Base-by-base conservation (phyloP, 768 basidiomycete genomes). In the Serendipita sp. region DNA sequence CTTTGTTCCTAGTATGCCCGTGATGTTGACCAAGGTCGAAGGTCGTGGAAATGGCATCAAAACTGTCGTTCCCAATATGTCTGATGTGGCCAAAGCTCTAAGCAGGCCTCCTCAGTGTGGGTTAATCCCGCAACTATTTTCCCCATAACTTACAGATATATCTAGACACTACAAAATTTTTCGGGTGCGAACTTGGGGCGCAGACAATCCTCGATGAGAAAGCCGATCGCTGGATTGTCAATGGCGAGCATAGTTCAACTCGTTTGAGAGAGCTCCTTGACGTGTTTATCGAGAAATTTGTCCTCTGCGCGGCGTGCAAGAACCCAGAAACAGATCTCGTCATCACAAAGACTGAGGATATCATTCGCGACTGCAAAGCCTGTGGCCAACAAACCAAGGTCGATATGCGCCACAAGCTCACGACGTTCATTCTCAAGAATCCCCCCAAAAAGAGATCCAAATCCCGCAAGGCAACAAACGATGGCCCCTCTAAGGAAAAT, bases 31-130 rank as follows among this genome's bases (percentile, higher is more conserved):
- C 67, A 98, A 98, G 79, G 93, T 98, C 40, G 96, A 99, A 77
- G 96, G 96, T 70, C 94, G 93, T 75, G 96, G 96, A 66, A 99
- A 99, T 74, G 96, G 96, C 70, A 98, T 99, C 77, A 99, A 99
- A 79, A 99, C 96, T 52, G 94, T 99, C 72, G 77, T 97, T 63
- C 94, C 94, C 18, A 99, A 99, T 77, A 97, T 99, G 92, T 83
- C 91, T 66, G 96, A 98, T 74, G 87, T 99, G 68, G 91, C 95
- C 55, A 87, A 91, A 67, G 93, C 96, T 50, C 83, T 99, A 68
- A 90, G 86, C 71, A 87, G 96, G 65, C 95, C 95, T 66, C 88
- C 96, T 31, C 83, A 93, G 46, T 80, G 78, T 78, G 64, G 69
- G 74, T 18, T 6, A n/a, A 8, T 31, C 27, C 10, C 16, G 1